Conservation (phyloP, 2,329 filamentous ascomycete genomes). For the Exophiala bonariae region DNA sequence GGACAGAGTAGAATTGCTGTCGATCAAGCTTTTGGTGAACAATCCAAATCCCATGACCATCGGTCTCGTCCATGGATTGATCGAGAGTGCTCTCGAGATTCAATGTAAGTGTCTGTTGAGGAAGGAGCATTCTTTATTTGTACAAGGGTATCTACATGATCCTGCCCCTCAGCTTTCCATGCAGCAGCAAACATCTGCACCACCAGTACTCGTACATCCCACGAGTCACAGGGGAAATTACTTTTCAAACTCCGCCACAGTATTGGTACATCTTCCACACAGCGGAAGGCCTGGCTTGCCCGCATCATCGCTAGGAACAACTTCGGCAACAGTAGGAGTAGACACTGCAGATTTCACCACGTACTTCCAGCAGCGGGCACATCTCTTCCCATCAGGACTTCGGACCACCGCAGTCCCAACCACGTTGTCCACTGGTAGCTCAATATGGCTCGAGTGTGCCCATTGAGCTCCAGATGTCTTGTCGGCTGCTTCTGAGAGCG, state of each 20-base stretch:
- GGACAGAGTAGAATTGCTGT: no score
- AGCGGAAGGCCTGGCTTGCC: slow-evolving; percentile 5
- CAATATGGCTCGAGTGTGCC: slow-evolving; percentile 15
- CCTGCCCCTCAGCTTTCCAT: not conserved
- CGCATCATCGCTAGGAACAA: not conserved
- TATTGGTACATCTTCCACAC: slow-evolving; percentile 21
- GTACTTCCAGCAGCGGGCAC: slow-evolving; percentile 86
- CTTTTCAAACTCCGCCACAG: slow-evolving; percentile 15
- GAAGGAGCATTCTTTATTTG: slow-evolving; percentile 6
- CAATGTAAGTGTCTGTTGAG: no score
- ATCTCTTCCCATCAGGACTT: slow-evolving; percentile 57
- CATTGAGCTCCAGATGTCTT: slow-evolving; percentile 3
- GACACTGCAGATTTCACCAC: slow-evolving; percentile 36
- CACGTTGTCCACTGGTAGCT: slow-evolving; percentile 6
- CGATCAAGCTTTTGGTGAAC: no score
- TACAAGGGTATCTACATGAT: slow-evolving; percentile 17
- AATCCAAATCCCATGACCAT: no score
- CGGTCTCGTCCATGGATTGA: no score
- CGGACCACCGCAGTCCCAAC: slow-evolving; percentile 11
- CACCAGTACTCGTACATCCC: no score
- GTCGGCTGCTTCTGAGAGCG: not conserved
- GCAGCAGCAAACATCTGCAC: no score
- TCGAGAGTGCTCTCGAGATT: no score
- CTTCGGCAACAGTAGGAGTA: not conserved
- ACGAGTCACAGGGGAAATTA: no score